These are phyloP conservation scores for Ottelia alismoides DNA, from an alignment of 106 monocot genomes.

Conservation along the genomic window DNA sequence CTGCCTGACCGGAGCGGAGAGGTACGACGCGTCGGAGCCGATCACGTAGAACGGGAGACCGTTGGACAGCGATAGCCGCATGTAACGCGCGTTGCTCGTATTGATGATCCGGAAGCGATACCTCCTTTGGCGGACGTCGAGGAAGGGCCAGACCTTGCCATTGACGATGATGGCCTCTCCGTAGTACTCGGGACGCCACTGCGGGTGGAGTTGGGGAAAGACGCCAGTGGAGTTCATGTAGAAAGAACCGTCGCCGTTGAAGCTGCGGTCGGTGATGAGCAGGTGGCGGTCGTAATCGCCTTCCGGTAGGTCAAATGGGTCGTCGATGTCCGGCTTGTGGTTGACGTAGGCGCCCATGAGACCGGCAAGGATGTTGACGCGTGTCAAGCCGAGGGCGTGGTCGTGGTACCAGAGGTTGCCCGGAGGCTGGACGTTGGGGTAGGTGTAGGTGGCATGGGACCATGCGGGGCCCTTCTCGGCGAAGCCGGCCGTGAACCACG, in stretches of 20 bases:
- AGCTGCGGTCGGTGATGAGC: slow-evolving; percentile 8
- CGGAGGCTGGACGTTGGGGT: slow-evolving; percentile 7
- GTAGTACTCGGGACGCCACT: slow-evolving; percentile 15
- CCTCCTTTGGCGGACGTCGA: slow-evolving; percentile 3
- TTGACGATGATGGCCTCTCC: slow-evolving; percentile 11
- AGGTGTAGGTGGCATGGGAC: not conserved
- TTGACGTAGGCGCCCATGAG: slow-evolving; percentile 9
- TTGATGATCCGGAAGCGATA: slow-evolving; percentile 15
- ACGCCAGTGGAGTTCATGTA: slow-evolving; percentile 8
- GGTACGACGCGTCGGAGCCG: not conserved
- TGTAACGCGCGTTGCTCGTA: slow-evolving; percentile 13
- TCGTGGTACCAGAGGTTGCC: slow-evolving; percentile 16
- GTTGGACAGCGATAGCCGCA: not conserved
- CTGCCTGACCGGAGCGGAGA: too few relatives aligned
- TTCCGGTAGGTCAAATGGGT: not conserved
- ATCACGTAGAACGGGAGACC: not conserved
- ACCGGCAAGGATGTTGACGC: slow-evolving; percentile 9
- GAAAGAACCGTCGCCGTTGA: slow-evolving; percentile 7
- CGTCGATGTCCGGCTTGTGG: slow-evolving; percentile 2
- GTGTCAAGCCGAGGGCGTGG: slow-evolving; percentile 10
- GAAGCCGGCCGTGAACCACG: slow-evolving; percentile 19
- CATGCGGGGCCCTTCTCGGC: not conserved
- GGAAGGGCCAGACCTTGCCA: slow-evolving; percentile 7
- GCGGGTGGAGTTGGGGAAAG: slow-evolving; percentile 4
- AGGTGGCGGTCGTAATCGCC: slow-evolving; percentile 6